Base-by-base conservation (phyloP, 345 rosid genomes). In the Eucalyptus camaldulensis region DNA sequence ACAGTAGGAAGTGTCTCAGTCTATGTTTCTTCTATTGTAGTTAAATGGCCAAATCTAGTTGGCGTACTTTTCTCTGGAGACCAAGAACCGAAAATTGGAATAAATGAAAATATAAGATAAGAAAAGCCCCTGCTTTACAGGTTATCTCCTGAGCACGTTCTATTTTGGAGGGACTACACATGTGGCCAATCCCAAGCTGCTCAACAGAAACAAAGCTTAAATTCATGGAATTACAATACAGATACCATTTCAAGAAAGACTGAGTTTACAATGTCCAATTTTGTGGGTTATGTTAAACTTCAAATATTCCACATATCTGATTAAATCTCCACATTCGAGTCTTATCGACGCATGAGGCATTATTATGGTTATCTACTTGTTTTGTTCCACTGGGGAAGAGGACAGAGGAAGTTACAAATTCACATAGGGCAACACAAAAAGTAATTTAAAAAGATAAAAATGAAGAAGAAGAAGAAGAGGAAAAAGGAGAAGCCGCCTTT, bases 401-500 rank as follows among this genome's bases (percentile, higher is more conserved):
- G 29, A 2, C 85, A 76, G 27, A 76, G 15, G 45, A 40, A 76
- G 44, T 43, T 76, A 76, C 15, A 21, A 76, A 76, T 76, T 40
- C 47, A 21, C 29, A 76, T 72, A 43, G 8, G 13, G 29, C 45
- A 76, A 40, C 16, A 3, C 15, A 40, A 21, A 76, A 40, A 10
- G 27, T 21, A 21, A 76, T 10, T 21, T 40, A 2, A 43, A 1
- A 9, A 22, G 9, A 17, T 10, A 33, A 9, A 3, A 3, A 49
- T 4, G 6, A 51, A 7, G 4, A 10, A 19, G 2, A 10, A 33
- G 27, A 11, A 8, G 62, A 22, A 1, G n/a, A 62, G 1, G 16
- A 29, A 12, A 60, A 62, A 62, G 3, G 69, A 27, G 22, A 10
- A 0, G 24, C 58, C 93, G 97, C 95, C 95, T 95, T 88, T 94